Conservation (phyloP, 2,329 filamentous ascomycete species). For the Chalara sp. region DNA sequence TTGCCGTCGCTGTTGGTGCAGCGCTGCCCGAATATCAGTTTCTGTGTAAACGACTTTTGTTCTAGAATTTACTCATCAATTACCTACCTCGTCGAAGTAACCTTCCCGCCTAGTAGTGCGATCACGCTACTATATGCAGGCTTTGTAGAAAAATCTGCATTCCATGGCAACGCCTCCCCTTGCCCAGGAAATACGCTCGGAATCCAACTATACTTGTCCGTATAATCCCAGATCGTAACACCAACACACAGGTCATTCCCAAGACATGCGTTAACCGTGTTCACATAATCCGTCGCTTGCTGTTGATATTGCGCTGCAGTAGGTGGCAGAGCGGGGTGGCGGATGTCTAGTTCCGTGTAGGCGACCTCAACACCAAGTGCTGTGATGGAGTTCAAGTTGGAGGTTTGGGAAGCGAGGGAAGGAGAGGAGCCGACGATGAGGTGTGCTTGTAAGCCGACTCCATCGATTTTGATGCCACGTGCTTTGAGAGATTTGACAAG, state of each 20-base stretch:
- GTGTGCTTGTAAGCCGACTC: slow-evolving; percentile 56
- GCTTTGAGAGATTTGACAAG: slow-evolving; percentile 39
- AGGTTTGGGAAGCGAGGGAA: slow-evolving; percentile 34
- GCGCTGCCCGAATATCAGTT: neutral
- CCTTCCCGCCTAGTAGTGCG: slow-evolving; percentile 22
- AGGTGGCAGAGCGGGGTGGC: slow-evolving; percentile 39
- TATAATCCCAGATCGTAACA: slow-evolving; percentile 25
- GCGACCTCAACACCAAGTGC: slow-evolving; percentile 49
- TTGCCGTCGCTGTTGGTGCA: neutral
- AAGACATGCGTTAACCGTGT: slow-evolving; percentile 20
- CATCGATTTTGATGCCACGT: slow-evolving; percentile 51
- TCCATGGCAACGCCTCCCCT: slow-evolving; percentile 36
- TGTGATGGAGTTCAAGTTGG: slow-evolving; percentile 43
- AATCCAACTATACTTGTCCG: slow-evolving; percentile 33
- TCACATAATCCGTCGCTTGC: slow-evolving; percentile 43
- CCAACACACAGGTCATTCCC: slow-evolving; percentile 19
- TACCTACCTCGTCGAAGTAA: neutral
- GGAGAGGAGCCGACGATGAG: slow-evolving; percentile 50
- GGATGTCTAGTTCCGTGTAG: slow-evolving; percentile 57
- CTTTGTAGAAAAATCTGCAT: slow-evolving; percentile 34
- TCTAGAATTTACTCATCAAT: neutral
- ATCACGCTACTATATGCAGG: slow-evolving; percentile 35
- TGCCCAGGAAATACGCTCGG: slow-evolving; percentile 34
- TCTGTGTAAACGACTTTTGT: neutral
- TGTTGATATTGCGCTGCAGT: slow-evolving; percentile 32